These are phyloP conservation scores for Fusarium liriodendri DNA, from an alignment of 2,329 filamentous ascomycete genomes.

Conservation along the genomic window DNA sequence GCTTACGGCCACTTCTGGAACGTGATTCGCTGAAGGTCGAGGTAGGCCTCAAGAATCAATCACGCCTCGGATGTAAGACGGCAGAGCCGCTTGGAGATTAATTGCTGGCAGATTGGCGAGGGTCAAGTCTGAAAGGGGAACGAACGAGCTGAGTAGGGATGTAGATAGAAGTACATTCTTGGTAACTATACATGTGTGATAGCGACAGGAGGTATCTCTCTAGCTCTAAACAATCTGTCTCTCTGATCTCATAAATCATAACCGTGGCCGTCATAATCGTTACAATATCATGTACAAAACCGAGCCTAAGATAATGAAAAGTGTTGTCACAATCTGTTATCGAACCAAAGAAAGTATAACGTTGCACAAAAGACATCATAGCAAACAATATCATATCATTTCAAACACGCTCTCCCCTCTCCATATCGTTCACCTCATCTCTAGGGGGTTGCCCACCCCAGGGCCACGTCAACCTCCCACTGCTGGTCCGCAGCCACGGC, in stretches of 20 bases:
- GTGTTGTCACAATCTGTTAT: slow-evolving; percentile 2
- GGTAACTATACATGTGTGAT: slow-evolving; percentile 6
- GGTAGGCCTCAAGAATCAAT: neutral
- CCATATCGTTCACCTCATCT: slow-evolving; percentile 24
- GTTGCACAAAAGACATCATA: neutral
- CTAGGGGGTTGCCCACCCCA: neutral
- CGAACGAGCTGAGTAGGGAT: neutral
- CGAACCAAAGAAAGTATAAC: neutral
- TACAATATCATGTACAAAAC: neutral
- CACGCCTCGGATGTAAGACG: slow-evolving; percentile 9
- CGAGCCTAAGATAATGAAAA: neutral
- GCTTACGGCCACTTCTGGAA: neutral
- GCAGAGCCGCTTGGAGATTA: neutral
- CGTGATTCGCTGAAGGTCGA: slow-evolving; percentile 14
- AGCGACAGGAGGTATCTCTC: slow-evolving; percentile 2
- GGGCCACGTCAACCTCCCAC: slow-evolving; percentile 19
- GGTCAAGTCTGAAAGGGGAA: neutral
- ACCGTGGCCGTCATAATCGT: neutral
- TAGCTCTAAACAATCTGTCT: neutral
- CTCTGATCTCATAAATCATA: slow-evolving; percentile 5
- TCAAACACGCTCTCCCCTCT: slow-evolving; percentile 17
- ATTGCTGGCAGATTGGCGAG: neutral
- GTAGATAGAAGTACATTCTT: slow-evolving; percentile 6
- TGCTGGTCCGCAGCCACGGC: neutral
- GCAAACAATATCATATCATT: neutral